Percentiles rank a stretch among this genome's conserved stretches.
These are phyloP conservation scores for Debaryomyces singareniensis DNA, from an alignment of 1,139 yeast genomes.

Conservation along the genomic window DNA sequence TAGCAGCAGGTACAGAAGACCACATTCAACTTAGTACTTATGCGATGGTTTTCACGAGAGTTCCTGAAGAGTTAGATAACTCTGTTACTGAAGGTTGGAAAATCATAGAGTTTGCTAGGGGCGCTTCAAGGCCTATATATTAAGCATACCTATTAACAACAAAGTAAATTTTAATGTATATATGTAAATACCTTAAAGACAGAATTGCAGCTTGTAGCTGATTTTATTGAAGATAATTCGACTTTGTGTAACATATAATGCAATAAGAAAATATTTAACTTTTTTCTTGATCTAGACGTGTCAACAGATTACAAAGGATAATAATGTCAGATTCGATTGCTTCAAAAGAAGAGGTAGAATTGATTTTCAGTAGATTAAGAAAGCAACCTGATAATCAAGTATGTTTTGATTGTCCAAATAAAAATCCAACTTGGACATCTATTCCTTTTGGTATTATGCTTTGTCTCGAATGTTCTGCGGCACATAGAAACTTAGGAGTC, in stretches of 20 bases:
- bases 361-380: conserved; percentile 52
- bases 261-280: too few relatives aligned
- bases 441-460: conserved; percentile 44
- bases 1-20: conserved; percentile 95
- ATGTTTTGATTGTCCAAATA: conserved; percentile 61
- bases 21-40: conserved; percentile 89
- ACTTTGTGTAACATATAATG: too few relatives aligned
- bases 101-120: conserved; percentile 90
- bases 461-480: conserved; percentile 45
- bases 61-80: conserved; percentile 88
- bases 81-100: conserved; percentile 96
- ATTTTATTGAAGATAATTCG: too few relatives aligned
- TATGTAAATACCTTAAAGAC: not conserved
- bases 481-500: conserved; percentile 45
- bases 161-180: not conserved
- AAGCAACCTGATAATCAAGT: conserved; percentile 70
- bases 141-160: conserved; percentile 17
- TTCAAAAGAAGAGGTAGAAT: conserved; percentile 54
- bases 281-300: too few relatives aligned
- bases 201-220: too few relatives aligned
- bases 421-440: conserved; percentile 48
- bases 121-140: conserved; percentile 86
- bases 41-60: conserved; percentile 92
- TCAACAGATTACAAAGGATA: too few relatives aligned
- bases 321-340: conserved; percentile 52